Percentiles rank a stretch among this genome's conserved stretches.
phyloP scores from a whole-genome alignment of 176 grass and related monocot species.

The Zoysia japonica region DNA sequence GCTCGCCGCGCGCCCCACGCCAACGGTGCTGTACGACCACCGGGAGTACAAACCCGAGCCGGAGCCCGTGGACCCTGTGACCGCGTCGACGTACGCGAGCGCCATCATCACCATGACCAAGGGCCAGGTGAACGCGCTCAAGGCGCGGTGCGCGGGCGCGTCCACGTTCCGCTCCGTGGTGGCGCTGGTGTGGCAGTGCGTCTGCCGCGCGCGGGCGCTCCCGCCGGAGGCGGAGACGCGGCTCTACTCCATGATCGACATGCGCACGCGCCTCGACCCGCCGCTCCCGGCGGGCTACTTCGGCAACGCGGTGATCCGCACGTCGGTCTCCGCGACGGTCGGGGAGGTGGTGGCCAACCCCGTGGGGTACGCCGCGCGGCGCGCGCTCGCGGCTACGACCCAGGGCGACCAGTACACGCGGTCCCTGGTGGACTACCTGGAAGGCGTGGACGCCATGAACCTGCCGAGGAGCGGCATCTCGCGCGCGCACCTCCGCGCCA shows the following conservation, averaged over 20 bases:
- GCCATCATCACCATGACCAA: slow-evolving; percentile 34
- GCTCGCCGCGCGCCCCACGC: slow-evolving; percentile 37
- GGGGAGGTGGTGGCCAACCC: slow-evolving; percentile 40
- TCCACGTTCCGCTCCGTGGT: slow-evolving; percentile 61
- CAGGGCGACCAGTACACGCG: slow-evolving; percentile 42
- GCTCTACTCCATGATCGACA: slow-evolving; percentile 71
- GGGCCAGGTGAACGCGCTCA: slow-evolving; percentile 43
- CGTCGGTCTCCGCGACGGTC: slow-evolving; percentile 24
- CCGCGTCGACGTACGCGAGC: slow-evolving; percentile 23
- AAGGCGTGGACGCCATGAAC: slow-evolving; percentile 37
- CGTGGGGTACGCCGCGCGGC: slow-evolving; percentile 12
- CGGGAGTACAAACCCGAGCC: slow-evolving; percentile 61
- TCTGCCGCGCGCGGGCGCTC: slow-evolving; percentile 41
- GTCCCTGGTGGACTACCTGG: slow-evolving; percentile 60
- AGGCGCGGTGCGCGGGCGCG: slow-evolving; percentile 23
- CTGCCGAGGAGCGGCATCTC: slow-evolving; percentile 40
- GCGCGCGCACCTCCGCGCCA: slow-evolving; percentile 40
- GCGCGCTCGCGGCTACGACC: slow-evolving; percentile 37
- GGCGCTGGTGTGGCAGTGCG: slow-evolving; percentile 60
- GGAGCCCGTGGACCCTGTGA: neutral
- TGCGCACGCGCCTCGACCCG: slow-evolving; percentile 49
- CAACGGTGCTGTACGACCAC: slow-evolving; percentile 53
- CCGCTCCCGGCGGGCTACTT: slow-evolving; percentile 54
- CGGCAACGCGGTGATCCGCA: slow-evolving; percentile 58
- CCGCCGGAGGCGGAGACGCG: slow-evolving; percentile 17